Evolutionary conservation across 495 filamentous ascomycete genomes (phyloP).

Genomic region (Trypethelium eluteriae): DNA sequence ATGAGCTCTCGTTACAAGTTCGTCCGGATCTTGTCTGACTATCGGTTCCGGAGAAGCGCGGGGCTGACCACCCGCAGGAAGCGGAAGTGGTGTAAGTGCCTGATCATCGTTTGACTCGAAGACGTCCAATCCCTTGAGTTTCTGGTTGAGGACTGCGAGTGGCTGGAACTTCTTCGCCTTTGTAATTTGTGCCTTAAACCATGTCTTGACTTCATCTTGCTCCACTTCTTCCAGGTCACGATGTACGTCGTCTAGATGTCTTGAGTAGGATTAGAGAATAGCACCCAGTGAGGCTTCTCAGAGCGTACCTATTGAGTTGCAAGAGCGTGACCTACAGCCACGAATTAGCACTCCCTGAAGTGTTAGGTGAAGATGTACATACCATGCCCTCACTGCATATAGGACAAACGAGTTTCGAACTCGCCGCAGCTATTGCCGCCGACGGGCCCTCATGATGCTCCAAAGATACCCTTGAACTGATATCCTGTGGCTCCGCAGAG

Average conservation of each 20-base stretch:
- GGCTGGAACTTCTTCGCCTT: constrained; percentile 96
- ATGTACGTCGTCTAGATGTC: constrained; percentile 90
- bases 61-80: constrained; percentile 18
- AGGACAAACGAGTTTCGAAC: constrained; percentile 71
- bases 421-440: constrained; percentile 47
- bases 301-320: constrained; percentile 72
- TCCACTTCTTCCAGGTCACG: constrained; percentile 86
- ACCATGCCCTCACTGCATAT: constrained; percentile 98
- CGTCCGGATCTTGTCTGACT: constrained; percentile 67
- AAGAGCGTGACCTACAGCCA: constrained; percentile 68
- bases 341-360: constrained; percentile 20
- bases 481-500: constrained; percentile 51
- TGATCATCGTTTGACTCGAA: constrained; percentile 86
- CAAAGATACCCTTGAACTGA: constrained; percentile 51
- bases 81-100: constrained; percentile 27
- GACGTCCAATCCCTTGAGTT: constrained; percentile 91
- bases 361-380: constrained; percentile 16
- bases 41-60: constrained; percentile 31
- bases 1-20: constrained; percentile 76
- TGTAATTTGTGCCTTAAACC: constrained; percentile 93
- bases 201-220: constrained; percentile 95
- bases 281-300: neutral
- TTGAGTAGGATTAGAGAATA: constrained; percentile 33
- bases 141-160: constrained; percentile 84
- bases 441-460: constrained; percentile 47